phyloP scores from a whole-genome alignment of 768 basidiomycete genomes.

The Serendipita sp. region DNA sequence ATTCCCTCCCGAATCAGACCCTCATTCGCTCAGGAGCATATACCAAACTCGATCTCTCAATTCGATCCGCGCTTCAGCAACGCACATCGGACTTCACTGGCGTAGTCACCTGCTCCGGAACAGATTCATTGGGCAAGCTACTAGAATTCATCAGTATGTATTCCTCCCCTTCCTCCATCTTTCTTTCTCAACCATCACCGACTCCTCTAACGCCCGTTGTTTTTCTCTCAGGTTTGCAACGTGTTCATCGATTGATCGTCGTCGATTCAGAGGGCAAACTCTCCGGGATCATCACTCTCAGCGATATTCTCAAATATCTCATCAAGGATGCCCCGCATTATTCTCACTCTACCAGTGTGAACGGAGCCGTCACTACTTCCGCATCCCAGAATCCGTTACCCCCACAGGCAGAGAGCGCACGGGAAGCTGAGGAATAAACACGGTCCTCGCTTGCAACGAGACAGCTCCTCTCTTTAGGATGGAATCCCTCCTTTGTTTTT shows the following conservation, averaged over 20 bases:
- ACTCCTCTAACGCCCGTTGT: conserved; percentile 13
- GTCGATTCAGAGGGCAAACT: conserved; percentile 17
- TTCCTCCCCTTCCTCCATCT: too few relatives aligned
- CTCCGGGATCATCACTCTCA: conserved; percentile 20
- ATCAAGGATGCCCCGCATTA: conserved; percentile 9
- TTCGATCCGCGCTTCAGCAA: conserved; percentile 28
- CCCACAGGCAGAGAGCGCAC: background rate
- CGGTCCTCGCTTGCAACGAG: background rate
- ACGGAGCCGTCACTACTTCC: background rate
- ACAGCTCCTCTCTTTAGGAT: background rate
- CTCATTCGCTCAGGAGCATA: conserved; percentile 31
- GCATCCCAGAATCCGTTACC: background rate
- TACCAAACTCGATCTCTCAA: conserved; percentile 29
- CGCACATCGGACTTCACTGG: conserved; percentile 30
- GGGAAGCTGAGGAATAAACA: background rate
- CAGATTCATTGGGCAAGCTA: conserved; percentile 27
- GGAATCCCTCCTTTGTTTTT: background rate
- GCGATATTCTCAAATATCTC: conserved; percentile 20
- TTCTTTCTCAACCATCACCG: too few relatives aligned
- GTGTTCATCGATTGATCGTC: conserved; percentile 32
- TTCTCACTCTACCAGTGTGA: background rate
- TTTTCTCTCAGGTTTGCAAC: conserved; percentile 19
- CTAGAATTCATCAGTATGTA: conserved; percentile 18
- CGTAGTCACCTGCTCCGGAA: conserved; percentile 30
- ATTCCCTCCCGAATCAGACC: too few relatives aligned